These are phyloP conservation scores for Daldinia decipiens DNA, from an alignment of 495 filamentous ascomycete species.

Conservation along the genomic window DNA sequence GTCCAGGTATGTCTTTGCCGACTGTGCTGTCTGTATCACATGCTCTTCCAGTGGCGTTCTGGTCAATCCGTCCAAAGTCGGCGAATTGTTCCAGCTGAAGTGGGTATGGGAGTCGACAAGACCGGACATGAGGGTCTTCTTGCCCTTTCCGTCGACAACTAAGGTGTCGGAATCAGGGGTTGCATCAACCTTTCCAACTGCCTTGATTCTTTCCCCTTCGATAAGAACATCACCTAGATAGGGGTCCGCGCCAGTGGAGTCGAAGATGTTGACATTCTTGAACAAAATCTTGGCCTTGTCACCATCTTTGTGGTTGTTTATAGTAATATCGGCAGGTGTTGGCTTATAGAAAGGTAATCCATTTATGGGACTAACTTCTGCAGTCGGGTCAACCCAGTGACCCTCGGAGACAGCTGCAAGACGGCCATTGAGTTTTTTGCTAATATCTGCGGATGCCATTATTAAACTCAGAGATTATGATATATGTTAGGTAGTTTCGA, in stretches of 20 bases:
- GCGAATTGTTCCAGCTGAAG: conserved; percentile 24
- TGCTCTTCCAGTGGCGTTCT: conserved; percentile 18
- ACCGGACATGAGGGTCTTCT: conserved; percentile 22
- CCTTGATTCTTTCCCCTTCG: not conserved
- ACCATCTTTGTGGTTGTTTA: not conserved
- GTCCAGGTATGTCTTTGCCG: conserved; percentile 19
- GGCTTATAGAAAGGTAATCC: not conserved
- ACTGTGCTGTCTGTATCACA: conserved; percentile 13
- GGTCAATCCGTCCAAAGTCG: conserved; percentile 15
- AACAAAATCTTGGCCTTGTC: not conserved
- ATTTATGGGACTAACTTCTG: not conserved
- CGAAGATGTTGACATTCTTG: conserved; percentile 1
- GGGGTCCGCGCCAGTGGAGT: not conserved
- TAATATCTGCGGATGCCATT: not conserved
- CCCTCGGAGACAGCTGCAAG: not conserved
- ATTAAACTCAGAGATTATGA: not conserved
- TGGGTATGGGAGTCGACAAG: conserved; percentile 16
- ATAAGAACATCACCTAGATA: not conserved
- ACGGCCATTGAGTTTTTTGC: not conserved
- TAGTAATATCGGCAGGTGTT: not conserved
- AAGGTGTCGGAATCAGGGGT: not conserved
- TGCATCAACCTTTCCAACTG: not conserved
- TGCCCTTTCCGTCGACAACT: not conserved
- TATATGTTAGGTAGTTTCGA: not conserved
- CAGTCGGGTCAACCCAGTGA: not conserved